These are phyloP conservation scores for Aristolochia californica DNA, from an alignment of 164 flowering plant genomes.

Conservation along the genomic window DNA sequence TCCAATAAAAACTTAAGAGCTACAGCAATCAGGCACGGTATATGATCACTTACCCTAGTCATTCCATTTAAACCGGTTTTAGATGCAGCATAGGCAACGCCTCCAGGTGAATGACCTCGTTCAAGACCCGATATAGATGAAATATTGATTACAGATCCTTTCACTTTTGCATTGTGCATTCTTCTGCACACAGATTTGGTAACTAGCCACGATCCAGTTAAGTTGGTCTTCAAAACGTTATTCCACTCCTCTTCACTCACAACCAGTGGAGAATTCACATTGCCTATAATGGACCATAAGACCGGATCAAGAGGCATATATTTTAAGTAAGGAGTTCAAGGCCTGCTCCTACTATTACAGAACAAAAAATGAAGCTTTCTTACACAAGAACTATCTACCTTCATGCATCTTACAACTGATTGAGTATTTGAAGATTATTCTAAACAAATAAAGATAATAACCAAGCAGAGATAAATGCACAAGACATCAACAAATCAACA, in stretches of 20 bases:
- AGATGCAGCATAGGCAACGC: constrained; percentile 42
- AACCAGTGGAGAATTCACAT: constrained; percentile 19
- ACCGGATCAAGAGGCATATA: background rate
- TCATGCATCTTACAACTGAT: no score
- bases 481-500: no score
- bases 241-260: constrained; percentile 68
- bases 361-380: no score
- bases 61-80: constrained; percentile 45
- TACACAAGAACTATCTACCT: no score
- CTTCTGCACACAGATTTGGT: constrained; percentile 42
- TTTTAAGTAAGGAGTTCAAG: background rate
- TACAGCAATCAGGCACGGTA: no score
- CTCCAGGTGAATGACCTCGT: constrained; percentile 57
- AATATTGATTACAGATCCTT: constrained; percentile 69
- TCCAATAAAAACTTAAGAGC: no score
- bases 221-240: constrained; percentile 33
- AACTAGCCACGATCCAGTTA: constrained; percentile 67
- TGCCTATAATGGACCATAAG: background rate
- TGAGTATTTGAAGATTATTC: no score
- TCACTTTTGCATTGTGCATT: constrained; percentile 43
- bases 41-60: constrained; percentile 44
- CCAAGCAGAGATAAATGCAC: no score
- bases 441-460: no score
- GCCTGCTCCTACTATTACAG: no score
- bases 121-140: constrained; percentile 59